Evolutionary conservation across 805 yeast genomes (phyloP).

Genomic region (Candida succiphila): DNA sequence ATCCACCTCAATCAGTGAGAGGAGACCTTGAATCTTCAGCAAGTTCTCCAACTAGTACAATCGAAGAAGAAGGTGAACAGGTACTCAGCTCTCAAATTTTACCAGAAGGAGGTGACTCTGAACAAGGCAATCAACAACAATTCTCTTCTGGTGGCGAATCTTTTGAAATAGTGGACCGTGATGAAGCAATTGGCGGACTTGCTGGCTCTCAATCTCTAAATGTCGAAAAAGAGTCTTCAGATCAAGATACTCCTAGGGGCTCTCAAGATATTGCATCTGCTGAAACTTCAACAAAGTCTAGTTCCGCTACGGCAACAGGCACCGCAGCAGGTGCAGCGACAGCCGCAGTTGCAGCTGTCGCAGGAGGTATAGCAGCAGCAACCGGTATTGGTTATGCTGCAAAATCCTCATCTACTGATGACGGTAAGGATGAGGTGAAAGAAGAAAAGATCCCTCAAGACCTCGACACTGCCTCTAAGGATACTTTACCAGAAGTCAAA

Average conservation of each 20-base stretch:
- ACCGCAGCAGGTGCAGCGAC: neutral
- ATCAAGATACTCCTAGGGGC: too few relatives aligned
- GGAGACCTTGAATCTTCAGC: slow-evolving; percentile 51
- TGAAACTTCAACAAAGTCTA: neutral
- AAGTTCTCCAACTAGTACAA: slow-evolving; percentile 26
- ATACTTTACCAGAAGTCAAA: too few relatives aligned
- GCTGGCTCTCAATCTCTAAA: neutral
- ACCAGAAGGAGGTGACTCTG: slow-evolving; percentile 14
- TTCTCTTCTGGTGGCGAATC: slow-evolving; percentile 40
- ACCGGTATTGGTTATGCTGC: neutral
- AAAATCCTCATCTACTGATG: neutral
- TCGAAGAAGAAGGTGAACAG: slow-evolving; percentile 5
- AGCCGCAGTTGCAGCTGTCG: neutral
- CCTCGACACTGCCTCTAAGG: too few relatives aligned
- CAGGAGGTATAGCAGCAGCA: neutral
- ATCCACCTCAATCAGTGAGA: slow-evolving; percentile 84
- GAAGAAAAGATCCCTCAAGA: too few relatives aligned
- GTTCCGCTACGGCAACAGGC: neutral
- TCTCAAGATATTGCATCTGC: neutral
- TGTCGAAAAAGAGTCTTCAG: neutral
- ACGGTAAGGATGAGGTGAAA: too few relatives aligned
- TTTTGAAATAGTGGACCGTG: slow-evolving; percentile 43
- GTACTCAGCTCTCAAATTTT: slow-evolving; percentile 17
- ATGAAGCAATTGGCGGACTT: slow-evolving; percentile 27
- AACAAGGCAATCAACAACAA: slow-evolving; percentile 25